Conservation (phyloP, 768 basidiomycete genomes). For the Gloeophyllum trabeum region DNA sequence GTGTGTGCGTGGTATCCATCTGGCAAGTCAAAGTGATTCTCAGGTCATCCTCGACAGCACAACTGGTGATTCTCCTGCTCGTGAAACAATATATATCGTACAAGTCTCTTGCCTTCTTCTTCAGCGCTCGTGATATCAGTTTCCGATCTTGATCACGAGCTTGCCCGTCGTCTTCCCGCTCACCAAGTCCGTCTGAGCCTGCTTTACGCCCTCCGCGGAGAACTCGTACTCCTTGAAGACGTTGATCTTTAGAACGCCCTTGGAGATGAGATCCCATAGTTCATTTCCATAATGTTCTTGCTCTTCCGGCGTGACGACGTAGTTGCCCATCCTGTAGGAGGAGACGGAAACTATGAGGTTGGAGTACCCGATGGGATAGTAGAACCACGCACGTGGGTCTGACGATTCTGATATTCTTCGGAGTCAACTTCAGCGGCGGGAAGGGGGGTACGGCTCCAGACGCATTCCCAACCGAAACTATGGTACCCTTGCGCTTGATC, state of each 20-base stretch:
- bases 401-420: slow-evolving; percentile 73
- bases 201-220: slow-evolving; percentile 63
- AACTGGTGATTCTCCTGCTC: no score
- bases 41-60: no score
- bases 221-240: slow-evolving; percentile 77
- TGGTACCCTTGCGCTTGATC: slow-evolving; percentile 77
- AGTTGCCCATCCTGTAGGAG: slow-evolving; percentile 50
- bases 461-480: slow-evolving; percentile 87
- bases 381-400: slow-evolving; percentile 54
- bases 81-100: no score
- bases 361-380: background rate
- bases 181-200: slow-evolving; percentile 71
- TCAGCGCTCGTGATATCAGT: no score
- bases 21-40: no score
- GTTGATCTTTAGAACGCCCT: slow-evolving; percentile 51
- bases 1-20: no score
- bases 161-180: slow-evolving; percentile 80
- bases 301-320: slow-evolving; percentile 67
- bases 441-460: slow-evolving; percentile 78
- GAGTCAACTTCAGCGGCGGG: slow-evolving; percentile 54
- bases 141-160: slow-evolving; percentile 60
- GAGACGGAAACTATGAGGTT: slow-evolving; percentile 3
- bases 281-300: slow-evolving; percentile 49
- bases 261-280: slow-evolving; percentile 49
- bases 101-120: no score